Percentiles rank a stretch among this genome's conserved stretches.
phyloP scores from a whole-genome alignment of 2,329 filamentous ascomycete species.

The Sarocladium strictum region DNA sequence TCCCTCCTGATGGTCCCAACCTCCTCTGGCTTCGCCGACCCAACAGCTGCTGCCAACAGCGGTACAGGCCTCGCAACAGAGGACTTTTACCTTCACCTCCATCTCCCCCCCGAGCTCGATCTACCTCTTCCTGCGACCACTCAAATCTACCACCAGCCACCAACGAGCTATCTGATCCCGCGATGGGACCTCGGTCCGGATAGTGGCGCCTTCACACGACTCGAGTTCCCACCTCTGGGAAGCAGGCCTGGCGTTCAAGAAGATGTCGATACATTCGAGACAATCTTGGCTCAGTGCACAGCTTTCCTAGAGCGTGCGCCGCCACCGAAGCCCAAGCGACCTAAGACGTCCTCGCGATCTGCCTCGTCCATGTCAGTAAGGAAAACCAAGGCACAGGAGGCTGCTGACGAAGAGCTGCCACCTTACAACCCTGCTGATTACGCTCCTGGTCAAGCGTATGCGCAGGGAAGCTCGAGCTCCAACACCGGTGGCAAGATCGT shows the following conservation, averaged over 20 bases:
- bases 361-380: constrained; percentile 22
- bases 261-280: constrained; percentile 94
- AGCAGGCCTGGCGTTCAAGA: constrained; percentile 73
- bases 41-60: constrained; percentile 43
- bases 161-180: constrained; percentile 87
- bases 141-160: constrained; percentile 94
- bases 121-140: constrained; percentile 90
- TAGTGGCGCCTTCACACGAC: constrained; percentile 83
- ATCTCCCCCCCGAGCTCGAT: constrained; percentile 90
- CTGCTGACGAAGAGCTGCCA: constrained; percentile 40
- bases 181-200: constrained; percentile 90
- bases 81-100: constrained; percentile 95
- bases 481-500: constrained; percentile 72
- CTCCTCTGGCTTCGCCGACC: constrained; percentile 61
- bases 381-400: constrained; percentile 33
- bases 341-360: constrained; percentile 10
- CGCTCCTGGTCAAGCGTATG: constrained; percentile 73
- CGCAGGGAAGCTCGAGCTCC: constrained; percentile 53
- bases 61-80: constrained; percentile 51
- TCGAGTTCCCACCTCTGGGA: constrained; percentile 78
- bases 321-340: constrained; percentile 41
- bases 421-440: constrained; percentile 80
- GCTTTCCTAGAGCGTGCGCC: constrained; percentile 84
- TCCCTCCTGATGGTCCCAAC: constrained; percentile 96
- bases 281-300: constrained; percentile 95